Conservation (phyloP, 2,329 filamentous ascomycete genomes). For the Colletotrichum tabaci region DNA sequence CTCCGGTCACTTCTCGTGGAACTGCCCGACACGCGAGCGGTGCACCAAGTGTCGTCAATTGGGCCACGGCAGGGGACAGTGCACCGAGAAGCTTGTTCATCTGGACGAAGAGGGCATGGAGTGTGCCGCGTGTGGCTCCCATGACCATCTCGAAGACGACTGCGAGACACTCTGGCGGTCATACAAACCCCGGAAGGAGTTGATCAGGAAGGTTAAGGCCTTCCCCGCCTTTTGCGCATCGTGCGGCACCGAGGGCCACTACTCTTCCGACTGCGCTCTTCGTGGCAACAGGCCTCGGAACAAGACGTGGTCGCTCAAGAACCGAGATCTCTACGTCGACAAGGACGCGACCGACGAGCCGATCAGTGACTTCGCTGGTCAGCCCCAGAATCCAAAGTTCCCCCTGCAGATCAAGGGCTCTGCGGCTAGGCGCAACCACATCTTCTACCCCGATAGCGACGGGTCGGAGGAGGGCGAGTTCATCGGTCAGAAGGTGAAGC, state of each 20-base stretch:
- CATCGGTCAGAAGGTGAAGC: slow-evolving; percentile 54
- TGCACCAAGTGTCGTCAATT: slow-evolving; percentile 74
- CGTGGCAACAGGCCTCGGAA: slow-evolving; percentile 47
- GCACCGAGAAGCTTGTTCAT: slow-evolving; percentile 69
- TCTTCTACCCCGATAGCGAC: slow-evolving; percentile 64
- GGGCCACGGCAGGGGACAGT: slow-evolving; percentile 69
- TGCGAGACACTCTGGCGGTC: slow-evolving; percentile 75
- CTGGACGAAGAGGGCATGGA: slow-evolving; percentile 67
- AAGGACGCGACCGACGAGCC: slow-evolving; percentile 56
- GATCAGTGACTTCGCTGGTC: slow-evolving; percentile 52
- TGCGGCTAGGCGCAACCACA: slow-evolving; percentile 55
- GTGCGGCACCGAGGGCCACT: slow-evolving; percentile 70
- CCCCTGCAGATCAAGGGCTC: slow-evolving; percentile 51
- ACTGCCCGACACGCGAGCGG: slow-evolving; percentile 65
- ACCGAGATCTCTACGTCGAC: slow-evolving; percentile 66
- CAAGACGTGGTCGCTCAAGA: slow-evolving; percentile 68
- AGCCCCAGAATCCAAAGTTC: slow-evolving; percentile 46
- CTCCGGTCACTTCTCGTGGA: slow-evolving; percentile 62
- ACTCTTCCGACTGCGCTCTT: slow-evolving; percentile 67
- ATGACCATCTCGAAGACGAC: slow-evolving; percentile 70
- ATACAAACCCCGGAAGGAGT: slow-evolving; percentile 59
- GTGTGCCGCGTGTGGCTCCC: slow-evolving; percentile 73
- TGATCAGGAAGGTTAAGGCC: slow-evolving; percentile 62
- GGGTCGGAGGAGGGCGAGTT: slow-evolving; percentile 62
- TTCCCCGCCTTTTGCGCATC: slow-evolving; percentile 69